phyloP scores from a whole-genome alignment of 495 filamentous ascomycete genomes.

The Hypoxylon lienhwacheense region DNA sequence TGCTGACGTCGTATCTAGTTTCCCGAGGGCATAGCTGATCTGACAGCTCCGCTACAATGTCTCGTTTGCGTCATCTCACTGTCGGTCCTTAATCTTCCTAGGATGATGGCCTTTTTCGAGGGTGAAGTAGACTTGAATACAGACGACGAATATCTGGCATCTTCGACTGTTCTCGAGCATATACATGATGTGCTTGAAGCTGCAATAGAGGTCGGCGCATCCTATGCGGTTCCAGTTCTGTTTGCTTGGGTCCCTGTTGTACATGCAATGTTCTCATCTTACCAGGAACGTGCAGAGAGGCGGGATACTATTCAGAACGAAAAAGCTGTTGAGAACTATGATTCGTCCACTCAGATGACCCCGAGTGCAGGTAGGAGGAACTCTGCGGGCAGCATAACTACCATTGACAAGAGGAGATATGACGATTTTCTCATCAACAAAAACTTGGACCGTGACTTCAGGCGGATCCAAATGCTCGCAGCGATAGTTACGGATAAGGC shows the following conservation, averaged over 20 bases:
- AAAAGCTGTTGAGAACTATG: conserved; percentile 59
- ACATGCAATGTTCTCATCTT: conserved; percentile 64
- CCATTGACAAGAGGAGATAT: conserved; percentile 52
- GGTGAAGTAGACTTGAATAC: conserved; percentile 45
- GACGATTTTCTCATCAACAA: conserved; percentile 51
- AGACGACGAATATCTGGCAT: conserved; percentile 60
- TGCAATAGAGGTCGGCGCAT: conserved; percentile 47
- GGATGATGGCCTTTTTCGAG: conserved; percentile 47
- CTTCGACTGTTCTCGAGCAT: conserved; percentile 61
- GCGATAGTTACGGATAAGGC: conserved; percentile 56
- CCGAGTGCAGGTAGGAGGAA: conserved; percentile 46
- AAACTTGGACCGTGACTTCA: conserved; percentile 44
- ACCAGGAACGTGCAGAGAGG: conserved; percentile 58
- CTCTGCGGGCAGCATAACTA: conserved; percentile 54
- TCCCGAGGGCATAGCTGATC: conserved; percentile 48
- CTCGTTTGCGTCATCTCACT: conserved; percentile 74
- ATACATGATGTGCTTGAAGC: conserved; percentile 64
- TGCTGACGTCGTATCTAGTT: conserved; percentile 40
- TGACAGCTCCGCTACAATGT: conserved; percentile 64
- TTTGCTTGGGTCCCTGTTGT: conserved; percentile 78
- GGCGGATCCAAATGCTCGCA: conserved; percentile 45
- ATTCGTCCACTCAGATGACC: conserved; percentile 44
- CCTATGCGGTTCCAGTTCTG: conserved; percentile 64
- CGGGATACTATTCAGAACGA: conserved; percentile 65
- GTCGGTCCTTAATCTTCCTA: conserved; percentile 68